These are phyloP conservation scores for Boletellus emodensis DNA, from an alignment of 768 basidiomycete species.

Conservation along the genomic window DNA sequence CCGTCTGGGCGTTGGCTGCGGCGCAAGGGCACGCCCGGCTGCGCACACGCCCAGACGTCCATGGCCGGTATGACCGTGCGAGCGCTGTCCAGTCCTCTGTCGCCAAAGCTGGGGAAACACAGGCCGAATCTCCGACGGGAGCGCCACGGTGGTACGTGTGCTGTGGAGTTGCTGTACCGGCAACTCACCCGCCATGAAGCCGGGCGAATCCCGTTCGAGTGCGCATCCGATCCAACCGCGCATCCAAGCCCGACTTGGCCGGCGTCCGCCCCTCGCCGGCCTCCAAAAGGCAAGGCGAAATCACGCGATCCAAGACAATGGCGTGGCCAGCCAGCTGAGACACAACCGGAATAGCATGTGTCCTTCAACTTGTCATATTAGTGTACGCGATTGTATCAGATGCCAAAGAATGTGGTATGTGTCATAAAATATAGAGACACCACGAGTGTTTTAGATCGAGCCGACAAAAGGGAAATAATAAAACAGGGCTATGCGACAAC, in stretches of 20 bases:
- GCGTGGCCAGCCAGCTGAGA: not conserved
- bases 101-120: too few species aligned
- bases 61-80: too few species aligned
- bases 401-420: slow-evolving; percentile 24
- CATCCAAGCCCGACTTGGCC: slow-evolving; percentile 4
- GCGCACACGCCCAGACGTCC: too few species aligned
- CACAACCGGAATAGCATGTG: not conserved
- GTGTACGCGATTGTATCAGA: not conserved
- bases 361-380: not conserved
- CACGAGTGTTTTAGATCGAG: slow-evolving; percentile 11
- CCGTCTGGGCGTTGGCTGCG: too few species aligned
- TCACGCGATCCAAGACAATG: not conserved
- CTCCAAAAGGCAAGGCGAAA: not conserved
- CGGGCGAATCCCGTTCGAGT: too few species aligned
- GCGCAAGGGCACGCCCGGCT: too few species aligned
- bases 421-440: slow-evolving; percentile 35
- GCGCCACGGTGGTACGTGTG: too few species aligned
- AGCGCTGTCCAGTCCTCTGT: too few species aligned
- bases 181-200: too few species aligned
- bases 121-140: too few species aligned
- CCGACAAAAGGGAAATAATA: not conserved
- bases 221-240: too few species aligned
- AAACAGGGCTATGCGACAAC: slow-evolving; percentile 19
- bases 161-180: too few species aligned
- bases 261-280: not conserved